Percentiles rank a stretch among this genome's conserved stretches.
phyloP scores from a whole-genome alignment of 192 early-diverging fungal genomes.

The Coemansia sp. region DNA sequence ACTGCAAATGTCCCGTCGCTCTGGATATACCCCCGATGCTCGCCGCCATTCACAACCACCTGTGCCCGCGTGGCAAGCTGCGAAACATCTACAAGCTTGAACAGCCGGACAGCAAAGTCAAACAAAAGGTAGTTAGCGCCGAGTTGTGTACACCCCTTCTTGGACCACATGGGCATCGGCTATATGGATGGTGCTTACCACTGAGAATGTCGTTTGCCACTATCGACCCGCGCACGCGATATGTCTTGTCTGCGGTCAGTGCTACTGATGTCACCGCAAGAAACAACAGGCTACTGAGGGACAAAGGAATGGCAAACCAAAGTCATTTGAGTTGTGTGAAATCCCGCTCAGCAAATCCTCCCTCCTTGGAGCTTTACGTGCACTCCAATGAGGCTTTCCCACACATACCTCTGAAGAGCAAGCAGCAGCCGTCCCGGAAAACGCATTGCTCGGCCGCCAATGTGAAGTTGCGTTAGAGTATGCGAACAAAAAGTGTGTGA shows the following conservation, averaged over 20 bases:
- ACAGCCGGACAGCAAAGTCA: background rate
- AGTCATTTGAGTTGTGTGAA: background rate
- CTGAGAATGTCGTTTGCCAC: slow-evolving; percentile 24
- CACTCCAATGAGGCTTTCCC: no score
- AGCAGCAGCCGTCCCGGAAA: slow-evolving; percentile 18
- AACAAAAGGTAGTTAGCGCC: background rate
- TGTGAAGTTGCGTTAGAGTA: no score
- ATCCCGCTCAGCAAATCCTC: no score
- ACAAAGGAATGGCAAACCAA: background rate
- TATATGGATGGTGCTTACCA: background rate
- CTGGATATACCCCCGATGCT: slow-evolving; percentile 35
- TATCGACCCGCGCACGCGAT: slow-evolving; percentile 43
- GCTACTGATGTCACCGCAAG: slow-evolving; percentile 15
- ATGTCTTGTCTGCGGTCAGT: slow-evolving; percentile 26
- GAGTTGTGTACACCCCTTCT: background rate
- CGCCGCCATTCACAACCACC: slow-evolving; percentile 45
- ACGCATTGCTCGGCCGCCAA: background rate
- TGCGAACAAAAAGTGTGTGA: no score
- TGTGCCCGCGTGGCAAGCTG: slow-evolving; percentile 16
- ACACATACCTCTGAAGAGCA: slow-evolving; percentile 39
- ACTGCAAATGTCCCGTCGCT: slow-evolving; percentile 42
- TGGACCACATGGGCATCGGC: background rate
- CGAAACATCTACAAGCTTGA: slow-evolving; percentile 12
- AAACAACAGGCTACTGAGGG: slow-evolving; percentile 8
- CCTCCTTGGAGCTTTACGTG: no score